These are phyloP conservation scores for Gaillardinia entomophila DNA, from an alignment of 805 yeast species.

Conservation along the genomic window DNA sequence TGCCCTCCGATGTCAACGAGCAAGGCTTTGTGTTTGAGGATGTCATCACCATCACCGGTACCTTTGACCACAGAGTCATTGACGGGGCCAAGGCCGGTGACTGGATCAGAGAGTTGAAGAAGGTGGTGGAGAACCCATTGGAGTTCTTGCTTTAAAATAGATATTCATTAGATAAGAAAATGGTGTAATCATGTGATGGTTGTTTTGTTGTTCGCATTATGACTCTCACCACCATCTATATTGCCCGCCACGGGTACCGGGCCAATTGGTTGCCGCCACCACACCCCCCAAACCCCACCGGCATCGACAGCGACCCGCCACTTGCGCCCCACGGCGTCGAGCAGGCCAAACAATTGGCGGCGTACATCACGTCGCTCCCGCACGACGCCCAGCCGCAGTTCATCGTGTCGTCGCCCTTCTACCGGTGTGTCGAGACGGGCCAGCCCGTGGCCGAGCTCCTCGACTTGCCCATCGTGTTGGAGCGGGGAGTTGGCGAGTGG, in stretches of 20 bases:
- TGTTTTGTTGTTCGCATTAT: conserved; percentile 7
- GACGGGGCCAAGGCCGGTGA: conserved; percentile 99
- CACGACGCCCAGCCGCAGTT: conserved; percentile 58
- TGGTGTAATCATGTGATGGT: not conserved
- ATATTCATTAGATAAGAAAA: too few species aligned
- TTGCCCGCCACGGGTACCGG: conserved; percentile 85
- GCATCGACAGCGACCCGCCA: conserved; percentile 84
- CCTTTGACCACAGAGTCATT: conserved; percentile 95
- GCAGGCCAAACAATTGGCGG: conserved; percentile 79
- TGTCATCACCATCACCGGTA: conserved; percentile 87
- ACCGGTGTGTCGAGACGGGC: conserved; percentile 81
- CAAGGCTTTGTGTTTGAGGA: conserved; percentile 91
- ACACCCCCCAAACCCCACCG: conserved; percentile 78
- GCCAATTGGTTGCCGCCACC: conserved; percentile 79
- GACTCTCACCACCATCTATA: conserved; percentile 53
- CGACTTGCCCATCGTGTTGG: conserved; percentile 57
- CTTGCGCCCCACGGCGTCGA: conserved; percentile 83
- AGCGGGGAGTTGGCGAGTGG: conserved; percentile 91
- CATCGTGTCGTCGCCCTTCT: conserved; percentile 79
- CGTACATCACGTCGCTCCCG: conserved; percentile 40
- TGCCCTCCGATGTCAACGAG: conserved; percentile 86
- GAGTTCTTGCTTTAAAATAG: conserved; percentile 84
- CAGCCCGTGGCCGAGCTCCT: conserved; percentile 60
- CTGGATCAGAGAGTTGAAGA: conserved; percentile 88
- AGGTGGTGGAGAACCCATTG: conserved; percentile 90